phyloP scores from a whole-genome alignment of 2,329 filamentous ascomycete species.

The Myriosclerotinia curreyana region DNA sequence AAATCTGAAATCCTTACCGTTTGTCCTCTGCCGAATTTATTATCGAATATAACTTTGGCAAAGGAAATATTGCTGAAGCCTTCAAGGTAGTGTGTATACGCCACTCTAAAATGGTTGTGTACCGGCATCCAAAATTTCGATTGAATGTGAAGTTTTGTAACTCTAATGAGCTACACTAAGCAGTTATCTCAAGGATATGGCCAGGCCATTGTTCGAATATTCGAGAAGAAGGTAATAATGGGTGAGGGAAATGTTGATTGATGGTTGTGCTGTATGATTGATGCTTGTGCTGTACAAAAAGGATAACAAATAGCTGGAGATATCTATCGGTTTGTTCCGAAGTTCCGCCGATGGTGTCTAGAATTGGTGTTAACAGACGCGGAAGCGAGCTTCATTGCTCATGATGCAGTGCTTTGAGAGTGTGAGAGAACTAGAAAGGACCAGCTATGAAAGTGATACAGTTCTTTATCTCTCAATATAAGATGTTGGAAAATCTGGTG shows the following conservation, averaged over 20 bases:
- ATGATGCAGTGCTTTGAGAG: neutral
- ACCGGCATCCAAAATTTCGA: neutral
- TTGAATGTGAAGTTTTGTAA: slow-evolving; percentile 1
- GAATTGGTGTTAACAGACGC: neutral
- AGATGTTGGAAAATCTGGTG: neutral
- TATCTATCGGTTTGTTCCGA: neutral
- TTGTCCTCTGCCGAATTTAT: neutral
- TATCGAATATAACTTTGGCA: neutral
- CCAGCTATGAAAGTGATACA: neutral
- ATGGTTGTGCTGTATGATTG: neutral
- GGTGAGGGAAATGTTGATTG: slow-evolving; percentile 1
- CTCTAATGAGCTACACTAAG: slow-evolving; percentile 9
- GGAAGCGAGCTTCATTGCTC: slow-evolving; percentile 1
- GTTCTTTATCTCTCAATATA: neutral
- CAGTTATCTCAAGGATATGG: slow-evolving; percentile 36
- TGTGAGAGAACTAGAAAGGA: neutral
- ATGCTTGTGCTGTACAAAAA: neutral
- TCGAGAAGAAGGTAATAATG: too few species aligned
- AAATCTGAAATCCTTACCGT: neutral
- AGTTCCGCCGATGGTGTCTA: slow-evolving; percentile 8
- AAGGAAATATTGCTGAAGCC: neutral
- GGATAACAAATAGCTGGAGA: too few species aligned
- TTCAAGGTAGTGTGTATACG: neutral
- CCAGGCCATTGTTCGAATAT: slow-evolving; percentile 34
- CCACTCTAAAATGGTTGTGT: neutral